These are phyloP conservation scores for Infundibulicybe gibba DNA, from an alignment of 768 basidiomycete genomes.

Conservation along the genomic window DNA sequence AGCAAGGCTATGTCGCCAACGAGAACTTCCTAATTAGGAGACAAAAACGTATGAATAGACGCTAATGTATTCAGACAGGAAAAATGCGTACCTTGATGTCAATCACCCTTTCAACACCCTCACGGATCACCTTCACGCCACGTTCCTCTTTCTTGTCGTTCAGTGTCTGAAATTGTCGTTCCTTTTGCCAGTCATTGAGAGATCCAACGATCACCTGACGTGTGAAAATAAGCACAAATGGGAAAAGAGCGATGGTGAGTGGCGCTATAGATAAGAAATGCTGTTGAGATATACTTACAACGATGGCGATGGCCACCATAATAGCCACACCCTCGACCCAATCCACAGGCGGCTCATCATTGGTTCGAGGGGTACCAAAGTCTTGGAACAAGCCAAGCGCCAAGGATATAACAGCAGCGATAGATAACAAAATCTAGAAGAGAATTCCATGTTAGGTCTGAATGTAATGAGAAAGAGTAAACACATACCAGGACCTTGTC, in stretches of 20 bases:
- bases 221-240: conserved; percentile 8
- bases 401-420: conserved; percentile 90
- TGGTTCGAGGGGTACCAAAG: conserved; percentile 64
- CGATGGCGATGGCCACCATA: conserved; percentile 70
- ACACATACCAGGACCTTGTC: conserved; percentile 82
- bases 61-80: neutral
- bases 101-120: conserved; percentile 65
- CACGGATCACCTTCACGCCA: conserved; percentile 77
- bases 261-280: conserved; percentile 1
- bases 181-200: conserved; percentile 98
- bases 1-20: conserved; percentile 91
- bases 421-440: conserved; percentile 75
- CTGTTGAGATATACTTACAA: conserved; percentile 39
- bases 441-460: conserved; percentile 2
- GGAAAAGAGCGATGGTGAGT: too few species aligned
- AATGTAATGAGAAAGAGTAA: conserved; percentile 3
- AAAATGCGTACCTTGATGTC: conserved; percentile 66
- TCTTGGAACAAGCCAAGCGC: conserved; percentile 94
- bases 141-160: conserved; percentile 97
- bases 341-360: conserved; percentile 76
- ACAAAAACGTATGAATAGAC: conserved; percentile 13
- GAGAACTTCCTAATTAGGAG: conserved; percentile 66
- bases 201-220: conserved; percentile 83
- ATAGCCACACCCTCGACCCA: conserved; percentile 96
- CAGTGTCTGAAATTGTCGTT: conserved; percentile 87